Conservation (phyloP, 495 filamentous ascomycete genomes). For the Neurospora hispaniola region DNA sequence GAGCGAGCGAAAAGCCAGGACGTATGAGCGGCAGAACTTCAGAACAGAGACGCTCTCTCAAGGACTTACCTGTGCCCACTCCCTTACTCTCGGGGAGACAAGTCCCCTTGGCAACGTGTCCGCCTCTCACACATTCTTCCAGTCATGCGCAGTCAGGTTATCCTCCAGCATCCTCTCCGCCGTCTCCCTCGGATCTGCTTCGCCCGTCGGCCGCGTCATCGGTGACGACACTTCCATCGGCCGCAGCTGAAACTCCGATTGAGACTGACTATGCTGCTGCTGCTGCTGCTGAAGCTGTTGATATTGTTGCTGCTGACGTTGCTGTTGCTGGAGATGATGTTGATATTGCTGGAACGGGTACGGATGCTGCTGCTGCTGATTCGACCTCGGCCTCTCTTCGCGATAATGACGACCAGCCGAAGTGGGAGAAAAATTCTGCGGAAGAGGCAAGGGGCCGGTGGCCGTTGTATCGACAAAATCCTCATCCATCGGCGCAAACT, state of each 20-base stretch:
- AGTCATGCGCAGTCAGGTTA: neutral
- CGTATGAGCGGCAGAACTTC: neutral
- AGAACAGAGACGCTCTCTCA: neutral
- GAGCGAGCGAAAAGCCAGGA: neutral
- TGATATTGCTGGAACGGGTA: conserved; percentile 3
- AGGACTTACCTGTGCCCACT: neutral
- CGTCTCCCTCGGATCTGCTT: neutral
- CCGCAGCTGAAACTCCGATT: neutral
- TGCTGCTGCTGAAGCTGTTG: conserved; percentile 1
- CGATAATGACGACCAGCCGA: conserved; percentile 20
- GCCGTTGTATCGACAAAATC: conserved; percentile 36
- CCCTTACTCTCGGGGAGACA: too few species aligned
- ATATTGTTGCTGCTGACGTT: conserved; percentile 1
- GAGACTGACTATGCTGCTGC: neutral
- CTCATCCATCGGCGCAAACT: conserved; percentile 17
- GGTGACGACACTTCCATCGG: neutral
- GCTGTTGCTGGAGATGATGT: conserved; percentile 6
- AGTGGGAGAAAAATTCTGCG: conserved; percentile 8
- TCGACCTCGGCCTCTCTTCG: conserved; percentile 25
- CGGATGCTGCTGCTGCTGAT: conserved; percentile 10
- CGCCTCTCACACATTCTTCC: neutral
- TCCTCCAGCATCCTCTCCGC: neutral
- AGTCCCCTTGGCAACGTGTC: too few species aligned
- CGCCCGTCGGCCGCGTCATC: neutral
- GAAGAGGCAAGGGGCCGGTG: conserved; percentile 28